Evolutionary conservation across 1,284 basidiomycete genomes (phyloP).

Genomic region (Pisolithus thermaeus): DNA sequence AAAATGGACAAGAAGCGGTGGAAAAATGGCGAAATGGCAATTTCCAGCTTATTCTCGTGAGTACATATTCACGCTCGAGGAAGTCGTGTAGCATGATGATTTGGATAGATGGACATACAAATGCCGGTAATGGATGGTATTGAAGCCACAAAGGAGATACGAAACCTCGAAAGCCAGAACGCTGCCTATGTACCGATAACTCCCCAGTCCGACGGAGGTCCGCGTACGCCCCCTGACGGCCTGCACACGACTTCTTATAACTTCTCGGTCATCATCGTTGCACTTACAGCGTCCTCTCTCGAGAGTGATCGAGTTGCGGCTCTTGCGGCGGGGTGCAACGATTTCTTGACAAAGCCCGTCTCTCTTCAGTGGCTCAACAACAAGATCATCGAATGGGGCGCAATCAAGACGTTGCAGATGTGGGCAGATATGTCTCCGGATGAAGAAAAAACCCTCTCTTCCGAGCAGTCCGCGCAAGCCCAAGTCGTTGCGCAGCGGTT

Average conservation of each 20-base stretch:
- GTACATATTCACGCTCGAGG: constrained; percentile 19
- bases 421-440: constrained; percentile 76
- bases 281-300: constrained; percentile 90
- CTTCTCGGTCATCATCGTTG: constrained; percentile 97
- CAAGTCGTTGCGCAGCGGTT: constrained; percentile 61
- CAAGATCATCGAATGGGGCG: constrained; percentile 99
- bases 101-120: constrained; percentile 94
- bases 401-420: constrained; percentile 83
- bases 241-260: constrained; percentile 65
- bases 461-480: constrained; percentile 58
- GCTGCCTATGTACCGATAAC: constrained; percentile 73
- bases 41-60: constrained; percentile 93
- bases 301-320: constrained; percentile 93
- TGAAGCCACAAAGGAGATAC: constrained; percentile 93
- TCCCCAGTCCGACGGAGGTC: constrained; percentile 48
- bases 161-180: constrained; percentile 71
- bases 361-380: constrained; percentile 93
- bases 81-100: constrained; percentile 4
- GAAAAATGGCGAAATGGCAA: constrained; percentile 92
- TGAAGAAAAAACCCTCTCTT: constrained; percentile 45
- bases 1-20: constrained; percentile 93
- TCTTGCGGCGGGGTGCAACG: constrained; percentile 96
- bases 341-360: constrained; percentile 98
- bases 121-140: constrained; percentile 99
- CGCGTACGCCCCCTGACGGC: constrained; percentile 48